Base-by-base conservation (phyloP, 2,329 filamentous ascomycete genomes). In the Colletotrichum liaoningense region DNA sequence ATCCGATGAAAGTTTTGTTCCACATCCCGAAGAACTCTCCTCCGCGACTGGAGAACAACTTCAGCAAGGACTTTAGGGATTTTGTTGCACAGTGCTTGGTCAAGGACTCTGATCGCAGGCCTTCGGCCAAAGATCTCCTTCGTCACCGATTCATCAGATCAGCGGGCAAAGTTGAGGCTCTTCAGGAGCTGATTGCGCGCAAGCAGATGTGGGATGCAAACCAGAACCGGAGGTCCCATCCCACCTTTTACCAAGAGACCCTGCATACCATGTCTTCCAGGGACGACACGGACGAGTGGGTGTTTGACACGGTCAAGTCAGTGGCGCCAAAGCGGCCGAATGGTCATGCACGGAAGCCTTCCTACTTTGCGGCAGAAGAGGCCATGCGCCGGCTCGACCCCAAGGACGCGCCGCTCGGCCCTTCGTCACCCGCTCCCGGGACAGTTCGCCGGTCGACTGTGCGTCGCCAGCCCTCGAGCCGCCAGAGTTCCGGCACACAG, bases 1-100 rank as follows among this genome's bases (percentile, higher is more conserved):
- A 97, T 80, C 95, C 95, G 4, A 97, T 97, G 95, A 97, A 97
- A 83, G 95, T 97, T 11, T 87, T 98, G 11, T 97, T 97, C 80
- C 88, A 96, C 72, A 98, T 98, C 74, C 95, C 95, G 8, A 97
- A 97, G 84, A 95, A 95, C 78, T 87, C 94, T 2, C 92, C 97
- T 2, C 96, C 97, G 5, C 90, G 92, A 54, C 86, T 99, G 1
- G 95, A 98, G 80, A 95, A 95, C 26, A 89, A 92, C 74, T 98
- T 95, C 84, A 95, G 94, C 83, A 93, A 89, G 78, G 94, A 97
- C 49, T 98, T 98, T 86, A 97, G 95, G 79, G 96, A 99, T 79
- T 99, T 99, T 79, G 88, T 99, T 24, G 89, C 94, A 0, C 92
- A 95, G 77, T 99, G 97, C 80, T 87, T 99, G 74, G 93, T 96